Percentiles rank a stretch among this genome's conserved stretches.
These are phyloP conservation scores for Wickerhamiella musiphila DNA, from an alignment of 805 yeast species.

Conservation along the genomic window DNA sequence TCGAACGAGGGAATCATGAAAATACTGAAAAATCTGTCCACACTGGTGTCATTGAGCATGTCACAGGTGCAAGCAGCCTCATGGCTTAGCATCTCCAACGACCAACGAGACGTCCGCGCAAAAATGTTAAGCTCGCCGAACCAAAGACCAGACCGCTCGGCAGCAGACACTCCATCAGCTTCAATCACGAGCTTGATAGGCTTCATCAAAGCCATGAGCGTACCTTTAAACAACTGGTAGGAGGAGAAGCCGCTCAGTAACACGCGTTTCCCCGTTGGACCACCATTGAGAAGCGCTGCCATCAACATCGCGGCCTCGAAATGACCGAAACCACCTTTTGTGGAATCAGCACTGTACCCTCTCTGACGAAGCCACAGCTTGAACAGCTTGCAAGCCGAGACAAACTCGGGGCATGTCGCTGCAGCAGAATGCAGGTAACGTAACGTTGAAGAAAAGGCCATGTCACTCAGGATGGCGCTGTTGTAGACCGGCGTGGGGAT, in stretches of 20 bases:
- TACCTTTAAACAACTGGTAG: conserved; percentile 84
- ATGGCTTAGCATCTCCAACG: conserved; percentile 42
- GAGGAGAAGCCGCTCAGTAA: conserved; percentile 78
- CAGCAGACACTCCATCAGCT: too few species aligned
- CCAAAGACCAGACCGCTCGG: too few species aligned
- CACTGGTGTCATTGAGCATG: conserved; percentile 59
- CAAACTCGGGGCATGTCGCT: conserved; percentile 39
- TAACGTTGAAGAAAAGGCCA: conserved; percentile 51
- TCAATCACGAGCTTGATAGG: neutral
- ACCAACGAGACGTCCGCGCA: conserved; percentile 60
- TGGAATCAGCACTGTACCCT: conserved; percentile 48
- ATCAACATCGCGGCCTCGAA: conserved; percentile 73
- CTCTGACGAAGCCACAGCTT: conserved; percentile 82
- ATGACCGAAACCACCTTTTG: conserved; percentile 75
- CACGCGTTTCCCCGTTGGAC: conserved; percentile 49
- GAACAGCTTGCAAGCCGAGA: conserved; percentile 75
- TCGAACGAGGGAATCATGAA: conserved; percentile 42
- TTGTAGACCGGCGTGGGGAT: conserved; percentile 75
- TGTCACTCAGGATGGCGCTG: conserved; percentile 54
- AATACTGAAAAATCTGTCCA: conserved; percentile 66
- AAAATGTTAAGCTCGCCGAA: conserved; percentile 47
- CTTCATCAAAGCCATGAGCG: conserved; percentile 28
- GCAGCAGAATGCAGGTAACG: conserved; percentile 61
- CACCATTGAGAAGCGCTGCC: conserved; percentile 67
- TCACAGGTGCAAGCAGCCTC: conserved; percentile 53